Conservation (phyloP, 208 protist genomes). For the Trypanosoma caninum region DNA sequence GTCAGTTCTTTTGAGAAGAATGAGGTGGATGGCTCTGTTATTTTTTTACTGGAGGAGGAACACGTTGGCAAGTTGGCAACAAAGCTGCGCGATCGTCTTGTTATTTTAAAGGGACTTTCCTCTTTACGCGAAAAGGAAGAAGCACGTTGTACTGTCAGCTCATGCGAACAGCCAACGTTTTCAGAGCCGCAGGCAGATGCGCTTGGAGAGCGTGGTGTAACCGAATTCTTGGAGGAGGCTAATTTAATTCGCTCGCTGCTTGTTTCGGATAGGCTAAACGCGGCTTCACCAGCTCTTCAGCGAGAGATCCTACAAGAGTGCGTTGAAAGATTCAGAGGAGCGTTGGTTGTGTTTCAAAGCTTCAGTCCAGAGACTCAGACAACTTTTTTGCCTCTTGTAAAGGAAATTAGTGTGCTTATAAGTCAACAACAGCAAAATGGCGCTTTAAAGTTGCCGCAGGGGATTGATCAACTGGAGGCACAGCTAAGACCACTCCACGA, state of each 20-base stretch:
- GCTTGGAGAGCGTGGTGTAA: not conserved
- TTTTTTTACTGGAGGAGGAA: slow-evolving; percentile 32
- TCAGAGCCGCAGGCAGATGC: not conserved
- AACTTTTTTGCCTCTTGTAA: not conserved
- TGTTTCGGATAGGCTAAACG: not conserved
- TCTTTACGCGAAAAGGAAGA: slow-evolving; percentile 22
- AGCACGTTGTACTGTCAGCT: slow-evolving; percentile 1
- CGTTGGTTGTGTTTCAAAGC: not conserved
- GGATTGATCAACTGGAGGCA: not conserved
- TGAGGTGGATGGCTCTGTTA: slow-evolving; percentile 35
- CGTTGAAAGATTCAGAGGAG: not conserved
- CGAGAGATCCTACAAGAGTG: not conserved
- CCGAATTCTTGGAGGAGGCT: slow-evolving; percentile 22
- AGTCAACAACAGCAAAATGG: not conserved
- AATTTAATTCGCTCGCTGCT: slow-evolving; percentile 7
- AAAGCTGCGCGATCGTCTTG: slow-evolving; percentile 34
- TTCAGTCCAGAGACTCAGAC: not conserved
- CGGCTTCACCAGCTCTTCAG: not conserved
- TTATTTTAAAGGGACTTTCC: slow-evolving; percentile 35
- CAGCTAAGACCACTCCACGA: slow-evolving; percentile 40
- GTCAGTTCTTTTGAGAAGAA: slow-evolving; percentile 25
- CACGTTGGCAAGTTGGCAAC: slow-evolving; percentile 45
- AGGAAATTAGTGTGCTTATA: slow-evolving; percentile 10
- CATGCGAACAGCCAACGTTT: not conserved
- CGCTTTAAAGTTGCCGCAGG: not conserved